Percentiles rank a stretch among this genome's conserved stretches.
phyloP scores from a whole-genome alignment of 169 alveolate species.

The Eimeria praecox region DNA sequence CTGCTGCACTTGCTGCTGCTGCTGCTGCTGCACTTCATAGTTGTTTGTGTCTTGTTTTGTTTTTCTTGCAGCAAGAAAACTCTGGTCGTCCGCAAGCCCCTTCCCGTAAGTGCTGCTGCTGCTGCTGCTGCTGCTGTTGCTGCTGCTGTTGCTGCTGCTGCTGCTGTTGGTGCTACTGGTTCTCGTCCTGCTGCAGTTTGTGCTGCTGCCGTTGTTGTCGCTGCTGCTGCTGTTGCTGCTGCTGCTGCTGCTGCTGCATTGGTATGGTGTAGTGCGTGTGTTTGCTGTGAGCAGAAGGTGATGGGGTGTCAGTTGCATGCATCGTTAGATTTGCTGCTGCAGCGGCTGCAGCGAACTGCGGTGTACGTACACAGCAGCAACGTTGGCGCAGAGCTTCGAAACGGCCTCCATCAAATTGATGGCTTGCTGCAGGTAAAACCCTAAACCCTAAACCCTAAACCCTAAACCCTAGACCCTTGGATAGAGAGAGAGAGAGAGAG shows the following conservation, averaged over 20 bases:
- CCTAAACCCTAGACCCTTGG: no score
- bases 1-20: slow-evolving; percentile 7
- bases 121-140: neutral
- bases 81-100: slow-evolving; percentile 3
- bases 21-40: neutral
- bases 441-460: neutral
- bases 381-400: neutral
- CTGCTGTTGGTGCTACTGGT: neutral
- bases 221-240: neutral
- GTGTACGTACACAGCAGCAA: slow-evolving; percentile 1
- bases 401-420: neutral
- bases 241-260: neutral
- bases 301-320: neutral
- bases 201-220: neutral
- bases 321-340: slow-evolving; percentile 7
- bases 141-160: neutral
- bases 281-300: neutral
- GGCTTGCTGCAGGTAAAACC: neutral
- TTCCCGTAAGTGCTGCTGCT: neutral
- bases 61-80: slow-evolving; percentile 12
- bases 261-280: neutral
- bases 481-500: no score
- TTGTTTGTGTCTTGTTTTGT: neutral
- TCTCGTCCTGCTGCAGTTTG: neutral
- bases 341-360: slow-evolving; percentile 43